Percentiles rank a stretch among this genome's conserved stretches.
Conservation (phyloP, 805 yeast genomes). For the Wickerhamiella vanderwaltii region DNA sequence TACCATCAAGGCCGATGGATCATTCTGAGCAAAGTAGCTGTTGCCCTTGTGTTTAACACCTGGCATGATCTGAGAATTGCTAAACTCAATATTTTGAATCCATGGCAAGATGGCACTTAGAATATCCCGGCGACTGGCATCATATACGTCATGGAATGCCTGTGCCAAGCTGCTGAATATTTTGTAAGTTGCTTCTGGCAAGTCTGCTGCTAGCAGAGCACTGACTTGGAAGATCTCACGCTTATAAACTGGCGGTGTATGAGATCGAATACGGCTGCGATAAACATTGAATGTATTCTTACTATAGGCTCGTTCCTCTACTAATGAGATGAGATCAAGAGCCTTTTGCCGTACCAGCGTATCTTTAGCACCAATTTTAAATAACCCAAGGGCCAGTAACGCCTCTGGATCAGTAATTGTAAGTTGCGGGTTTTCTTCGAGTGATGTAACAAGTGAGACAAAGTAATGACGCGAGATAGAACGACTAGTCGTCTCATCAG, state of each 20-base stretch:
- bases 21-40: slow-evolving; percentile 16
- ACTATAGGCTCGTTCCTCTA: slow-evolving; percentile 50
- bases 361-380: slow-evolving; percentile 65
- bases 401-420: slow-evolving; percentile 41
- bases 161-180: slow-evolving; percentile 62
- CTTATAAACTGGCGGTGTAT: slow-evolving; percentile 73
- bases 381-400: slow-evolving; percentile 60
- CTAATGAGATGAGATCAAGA: slow-evolving; percentile 49
- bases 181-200: slow-evolving; percentile 47
- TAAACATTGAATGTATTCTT: slow-evolving; percentile 44
- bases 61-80: slow-evolving; percentile 28
- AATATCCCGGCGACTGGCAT: slow-evolving; percentile 59
- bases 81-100: slow-evolving; percentile 70
- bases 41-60: slow-evolving; percentile 24
- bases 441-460: slow-evolving; percentile 52
- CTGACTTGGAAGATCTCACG: slow-evolving; percentile 75
- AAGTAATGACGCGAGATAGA: slow-evolving; percentile 55
- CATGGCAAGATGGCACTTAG: slow-evolving; percentile 77
- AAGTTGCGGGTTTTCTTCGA: slow-evolving; percentile 38
- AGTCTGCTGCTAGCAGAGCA: slow-evolving; percentile 47
- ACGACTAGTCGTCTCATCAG: slow-evolving; percentile 30
- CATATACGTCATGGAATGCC: slow-evolving; percentile 50
- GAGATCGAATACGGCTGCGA: slow-evolving; percentile 58
- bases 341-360: slow-evolving; percentile 60
- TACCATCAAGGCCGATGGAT: slow-evolving; percentile 40